These are phyloP conservation scores for Cucurbita maxima DNA, from an alignment of 306 rosid genomes.

Conservation along the genomic window DNA sequence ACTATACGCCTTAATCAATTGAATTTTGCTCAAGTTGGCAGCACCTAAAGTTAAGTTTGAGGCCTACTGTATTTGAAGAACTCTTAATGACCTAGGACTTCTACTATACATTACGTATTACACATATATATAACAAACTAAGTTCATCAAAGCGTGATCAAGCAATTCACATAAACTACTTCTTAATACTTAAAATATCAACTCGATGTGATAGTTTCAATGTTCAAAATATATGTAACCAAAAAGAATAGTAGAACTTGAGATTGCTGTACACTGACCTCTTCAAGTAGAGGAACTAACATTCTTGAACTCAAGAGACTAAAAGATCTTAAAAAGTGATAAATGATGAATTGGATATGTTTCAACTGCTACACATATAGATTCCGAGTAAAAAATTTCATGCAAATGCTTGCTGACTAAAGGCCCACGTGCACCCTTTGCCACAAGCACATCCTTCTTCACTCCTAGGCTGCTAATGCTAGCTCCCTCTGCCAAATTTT, in stretches of 20 bases:
- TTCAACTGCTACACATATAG: neutral
- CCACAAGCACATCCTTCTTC: neutral
- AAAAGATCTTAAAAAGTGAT: neutral
- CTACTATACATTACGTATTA: neutral
- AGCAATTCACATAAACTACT: neutral
- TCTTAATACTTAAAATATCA: neutral
- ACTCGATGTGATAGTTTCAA: neutral
- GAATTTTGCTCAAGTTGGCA: too few species aligned
- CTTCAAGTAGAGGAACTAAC: neutral
- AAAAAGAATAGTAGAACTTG: neutral
- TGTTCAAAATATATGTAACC: neutral
- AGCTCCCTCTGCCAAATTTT: neutral
- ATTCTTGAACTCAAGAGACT: neutral
- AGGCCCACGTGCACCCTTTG: neutral
- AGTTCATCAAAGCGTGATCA: neutral
- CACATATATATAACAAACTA: neutral
- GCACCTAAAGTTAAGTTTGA: too few species aligned
- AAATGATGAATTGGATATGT: neutral
- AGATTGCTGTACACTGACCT: neutral
- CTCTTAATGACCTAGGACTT: neutral
- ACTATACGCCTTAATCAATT: too few species aligned
- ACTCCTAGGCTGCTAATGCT: neutral
- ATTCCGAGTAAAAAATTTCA: neutral
- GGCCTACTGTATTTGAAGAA: neutral
- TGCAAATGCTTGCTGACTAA: neutral